phyloP scores from a whole-genome alignment of 1,284 basidiomycete species.

The Heterobasidion parviporum region DNA sequence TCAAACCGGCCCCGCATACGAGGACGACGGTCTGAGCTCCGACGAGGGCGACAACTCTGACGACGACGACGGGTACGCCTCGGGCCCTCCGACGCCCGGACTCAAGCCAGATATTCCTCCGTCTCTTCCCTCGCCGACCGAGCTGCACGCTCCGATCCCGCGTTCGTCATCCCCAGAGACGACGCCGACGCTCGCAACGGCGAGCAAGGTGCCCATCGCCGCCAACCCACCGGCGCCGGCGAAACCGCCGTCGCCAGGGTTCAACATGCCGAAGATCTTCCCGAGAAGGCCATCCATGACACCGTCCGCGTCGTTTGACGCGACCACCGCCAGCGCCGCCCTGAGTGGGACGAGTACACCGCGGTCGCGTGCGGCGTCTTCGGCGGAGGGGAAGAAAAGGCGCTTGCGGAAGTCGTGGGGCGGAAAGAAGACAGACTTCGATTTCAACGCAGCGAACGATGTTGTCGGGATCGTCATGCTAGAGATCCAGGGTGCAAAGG shows the following conservation, averaged over 20 bases:
- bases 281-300: conserved; percentile 22
- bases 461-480: conserved; percentile 92
- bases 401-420: conserved; percentile 20
- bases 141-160: conserved; percentile 3
- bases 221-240: conserved; percentile 17
- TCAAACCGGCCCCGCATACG: conserved; percentile 45
- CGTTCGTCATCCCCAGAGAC: conserved; percentile 12
- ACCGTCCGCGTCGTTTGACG: conserved; percentile 24
- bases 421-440: conserved; percentile 41
- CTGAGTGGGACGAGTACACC: neutral
- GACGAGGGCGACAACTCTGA: conserved; percentile 35
- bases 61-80: conserved; percentile 23
- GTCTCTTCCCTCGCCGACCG: conserved; percentile 4
- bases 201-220: conserved; percentile 1
- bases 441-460: conserved; percentile 66
- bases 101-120: conserved; percentile 3
- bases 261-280: conserved; percentile 27
- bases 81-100: conserved; percentile 7
- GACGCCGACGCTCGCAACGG: conserved; percentile 12
- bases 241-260: conserved; percentile 19
- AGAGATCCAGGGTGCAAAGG: conserved; percentile 60
- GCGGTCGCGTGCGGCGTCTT: neutral
- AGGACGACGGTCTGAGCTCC: conserved; percentile 73
- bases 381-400: conserved; percentile 4
- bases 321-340: conserved; percentile 4